Evolutionary conservation across 345 rosid genomes (phyloP), one percentile per base, ranked within the genome.

Genomic region (Noccaea caerulescens): DNA sequence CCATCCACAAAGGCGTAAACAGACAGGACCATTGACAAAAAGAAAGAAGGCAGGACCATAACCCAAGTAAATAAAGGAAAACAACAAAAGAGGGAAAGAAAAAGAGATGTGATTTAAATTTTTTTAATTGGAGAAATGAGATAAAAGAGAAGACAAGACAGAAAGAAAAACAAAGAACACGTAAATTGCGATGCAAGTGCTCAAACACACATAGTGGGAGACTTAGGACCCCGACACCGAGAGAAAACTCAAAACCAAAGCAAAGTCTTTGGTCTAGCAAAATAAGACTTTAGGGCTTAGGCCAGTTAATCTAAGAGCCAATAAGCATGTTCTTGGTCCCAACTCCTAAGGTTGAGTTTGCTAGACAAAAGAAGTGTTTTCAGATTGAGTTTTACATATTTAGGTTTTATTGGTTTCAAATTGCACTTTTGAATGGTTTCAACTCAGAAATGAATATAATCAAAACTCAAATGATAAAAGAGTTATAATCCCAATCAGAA

Each of bases 181-280:
- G 41, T 27, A 39, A 69, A 47, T 69, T 60, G 53, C 61, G 10
- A 25, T 61, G 66, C 74, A 59, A 69, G 39, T 49, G 65, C 66
- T 36, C 58, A 30, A 34, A 16, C 52, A 50, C 30, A 39, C 53
- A 41, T 18, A 71, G 75, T 71, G 68, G 62, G 36, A 61, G 68
- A 61, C 75, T 71, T 61, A 5, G 43, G 76, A 52, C 62, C 44
- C 18, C 7, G 76, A 52, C 62, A 36, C 18, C 7, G 30, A 61
- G 10, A 42, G 14, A 32, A 50, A 61, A 16, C 45, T 42, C 39
- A 52, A 43, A 42, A n/a, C 55, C 69, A 62, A 44, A 72, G 39
- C 56, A 52, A 61, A 63, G 39, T 53, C 49, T 52, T 63, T 63
- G 10, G 30, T 38, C 60, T 71, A 50, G 3, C 14, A 18, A 51